Conservation (phyloP, 352 stramenopile genomes). For the Pythium plurisporium region DNA sequence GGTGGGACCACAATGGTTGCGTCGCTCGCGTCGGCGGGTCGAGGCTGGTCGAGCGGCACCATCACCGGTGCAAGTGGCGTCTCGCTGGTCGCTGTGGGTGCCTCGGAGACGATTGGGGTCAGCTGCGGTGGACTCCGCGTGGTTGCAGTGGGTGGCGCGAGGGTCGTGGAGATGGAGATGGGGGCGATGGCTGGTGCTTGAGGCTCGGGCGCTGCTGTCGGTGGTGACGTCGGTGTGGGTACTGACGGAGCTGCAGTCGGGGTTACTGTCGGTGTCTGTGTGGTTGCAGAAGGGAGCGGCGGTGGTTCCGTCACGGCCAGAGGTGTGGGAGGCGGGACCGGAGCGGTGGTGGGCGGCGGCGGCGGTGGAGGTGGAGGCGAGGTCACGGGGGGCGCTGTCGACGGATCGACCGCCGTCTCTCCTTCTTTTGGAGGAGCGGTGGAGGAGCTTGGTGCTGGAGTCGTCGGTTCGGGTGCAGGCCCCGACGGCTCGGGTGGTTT, state of each 20-base stretch:
- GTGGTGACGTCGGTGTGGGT: not conserved
- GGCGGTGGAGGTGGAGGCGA: not conserved
- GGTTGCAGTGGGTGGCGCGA: not conserved
- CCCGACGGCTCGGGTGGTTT: too few relatives aligned
- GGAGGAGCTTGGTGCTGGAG: not conserved
- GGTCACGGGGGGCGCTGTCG: not conserved
- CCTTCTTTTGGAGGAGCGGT: not conserved
- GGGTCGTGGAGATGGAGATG: not conserved
- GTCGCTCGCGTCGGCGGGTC: conserved; percentile 2
- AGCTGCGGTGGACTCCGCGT: not conserved
- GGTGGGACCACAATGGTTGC: conserved; percentile 7
- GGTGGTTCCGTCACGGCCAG: not conserved
- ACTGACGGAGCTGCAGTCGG: not conserved
- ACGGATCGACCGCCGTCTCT: not conserved
- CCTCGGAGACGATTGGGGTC: not conserved
- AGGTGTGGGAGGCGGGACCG: not conserved
- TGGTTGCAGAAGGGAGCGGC: not conserved
- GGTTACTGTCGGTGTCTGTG: not conserved
- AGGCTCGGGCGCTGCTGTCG: not conserved
- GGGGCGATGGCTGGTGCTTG: not conserved
- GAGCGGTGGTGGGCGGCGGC: too few relatives aligned
- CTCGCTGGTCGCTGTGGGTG: not conserved
- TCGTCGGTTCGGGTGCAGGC: not conserved
- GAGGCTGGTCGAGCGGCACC: not conserved
- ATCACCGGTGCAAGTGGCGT: not conserved